phyloP scores from a whole-genome alignment of 176 grass and related monocot species.

The Guadua angustifolia region DNA sequence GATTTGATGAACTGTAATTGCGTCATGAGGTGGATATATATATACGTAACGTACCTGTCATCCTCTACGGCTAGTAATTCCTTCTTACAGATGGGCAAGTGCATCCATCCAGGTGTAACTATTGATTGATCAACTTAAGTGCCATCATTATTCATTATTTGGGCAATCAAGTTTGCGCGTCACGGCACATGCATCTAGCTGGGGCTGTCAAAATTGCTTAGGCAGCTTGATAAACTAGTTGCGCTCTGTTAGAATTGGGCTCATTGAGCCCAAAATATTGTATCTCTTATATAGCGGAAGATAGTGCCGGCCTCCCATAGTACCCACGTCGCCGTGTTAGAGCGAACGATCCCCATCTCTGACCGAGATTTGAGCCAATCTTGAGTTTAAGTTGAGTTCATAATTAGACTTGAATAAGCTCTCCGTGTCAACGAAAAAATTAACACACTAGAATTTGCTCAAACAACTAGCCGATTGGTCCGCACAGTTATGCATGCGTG shows the following conservation, averaged over 20 bases:
- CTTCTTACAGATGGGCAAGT: constrained; percentile 3
- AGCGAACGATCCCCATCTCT: not conserved
- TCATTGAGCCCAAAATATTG: not conserved
- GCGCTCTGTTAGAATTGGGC: not conserved
- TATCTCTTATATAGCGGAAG: too few relatives aligned
- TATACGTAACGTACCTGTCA: not conserved
- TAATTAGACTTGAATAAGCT: not conserved
- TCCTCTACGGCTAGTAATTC: constrained; percentile 8
- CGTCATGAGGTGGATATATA: constrained; percentile 13
- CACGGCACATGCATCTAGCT: constrained; percentile 24
- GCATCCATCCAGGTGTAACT: constrained; percentile 9
- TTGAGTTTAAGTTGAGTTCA: not conserved
- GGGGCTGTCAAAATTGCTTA: constrained; percentile 12
- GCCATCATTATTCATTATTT: not conserved
- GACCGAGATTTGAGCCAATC: not conserved
- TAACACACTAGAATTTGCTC: not conserved
- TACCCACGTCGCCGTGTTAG: too few relatives aligned
- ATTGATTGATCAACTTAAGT: not conserved
- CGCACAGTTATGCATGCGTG: too few relatives aligned
- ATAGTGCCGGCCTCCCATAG: too few relatives aligned
- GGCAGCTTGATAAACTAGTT: not conserved
- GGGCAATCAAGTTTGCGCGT: constrained; percentile 36
- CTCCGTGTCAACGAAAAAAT: not conserved
- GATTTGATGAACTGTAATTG: not conserved
- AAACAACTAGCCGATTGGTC: not conserved